phyloP scores from a whole-genome alignment of 257 asterid genomes.

The Agastache rugosa region DNA sequence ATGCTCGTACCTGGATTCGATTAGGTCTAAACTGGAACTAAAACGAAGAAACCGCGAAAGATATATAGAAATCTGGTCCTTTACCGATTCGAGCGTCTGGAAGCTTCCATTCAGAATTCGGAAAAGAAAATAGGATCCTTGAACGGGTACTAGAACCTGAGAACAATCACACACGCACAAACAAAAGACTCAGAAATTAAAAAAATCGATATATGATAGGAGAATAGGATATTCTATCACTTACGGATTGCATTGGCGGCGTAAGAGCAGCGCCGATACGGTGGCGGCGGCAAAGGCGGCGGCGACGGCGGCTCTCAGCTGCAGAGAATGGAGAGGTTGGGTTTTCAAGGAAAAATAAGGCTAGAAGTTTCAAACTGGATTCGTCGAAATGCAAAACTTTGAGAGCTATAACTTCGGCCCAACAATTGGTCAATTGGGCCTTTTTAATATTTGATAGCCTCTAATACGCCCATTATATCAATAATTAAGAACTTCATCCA shows the following conservation, averaged over 20 bases:
- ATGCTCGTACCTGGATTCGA: slow-evolving; percentile 50
- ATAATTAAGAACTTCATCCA: too few relatives aligned
- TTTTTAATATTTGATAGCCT: too few relatives aligned
- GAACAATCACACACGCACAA: slow-evolving; percentile 23
- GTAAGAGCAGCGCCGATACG: slow-evolving; percentile 32
- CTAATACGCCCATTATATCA: too few relatives aligned
- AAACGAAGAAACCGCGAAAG: slow-evolving; percentile 47
- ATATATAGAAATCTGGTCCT: slow-evolving; percentile 52
- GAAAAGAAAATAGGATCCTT: slow-evolving; percentile 61
- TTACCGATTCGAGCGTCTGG: slow-evolving; percentile 60
- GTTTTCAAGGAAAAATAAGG: not conserved
- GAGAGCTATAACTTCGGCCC: slow-evolving; percentile 9
- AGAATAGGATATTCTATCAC: not conserved
- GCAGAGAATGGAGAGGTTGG: slow-evolving; percentile 20
- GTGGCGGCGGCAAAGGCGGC: slow-evolving; percentile 28
- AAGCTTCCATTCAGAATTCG: slow-evolving; percentile 64
- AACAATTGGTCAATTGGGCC: slow-evolving; percentile 1
- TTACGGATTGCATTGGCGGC: slow-evolving; percentile 46
- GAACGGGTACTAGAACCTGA: slow-evolving; percentile 59
- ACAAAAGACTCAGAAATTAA: not conserved
- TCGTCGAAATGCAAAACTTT: not conserved
- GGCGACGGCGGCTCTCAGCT: slow-evolving; percentile 28
- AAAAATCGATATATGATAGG: not conserved
- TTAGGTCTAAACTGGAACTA: slow-evolving; percentile 39
- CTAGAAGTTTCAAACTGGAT: slow-evolving; percentile 15